phyloP scores from a whole-genome alignment of 805 yeast species.

The Lipomyces kockii region DNA sequence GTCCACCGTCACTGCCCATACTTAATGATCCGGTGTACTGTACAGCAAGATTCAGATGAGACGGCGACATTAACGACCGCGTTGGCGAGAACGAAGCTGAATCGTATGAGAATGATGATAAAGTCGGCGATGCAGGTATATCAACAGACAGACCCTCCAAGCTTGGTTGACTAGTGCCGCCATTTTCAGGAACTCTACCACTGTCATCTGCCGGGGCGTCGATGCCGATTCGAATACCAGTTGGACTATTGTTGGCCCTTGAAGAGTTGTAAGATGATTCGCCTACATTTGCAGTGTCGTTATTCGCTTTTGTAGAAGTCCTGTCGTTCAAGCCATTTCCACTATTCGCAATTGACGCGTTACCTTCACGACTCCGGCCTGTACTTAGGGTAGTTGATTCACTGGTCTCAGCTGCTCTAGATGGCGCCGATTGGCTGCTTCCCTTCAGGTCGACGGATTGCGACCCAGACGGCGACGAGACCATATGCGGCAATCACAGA shows the following conservation, averaged over 20 bases:
- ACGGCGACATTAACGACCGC: slow-evolving; percentile 15
- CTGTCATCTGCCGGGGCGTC: slow-evolving; percentile 8
- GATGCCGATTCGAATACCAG: neutral
- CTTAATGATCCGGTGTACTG: slow-evolving; percentile 12
- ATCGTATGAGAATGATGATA: slow-evolving; percentile 17
- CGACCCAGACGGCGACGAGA: slow-evolving; percentile 22
- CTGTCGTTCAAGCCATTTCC: neutral
- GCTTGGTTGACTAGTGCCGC: neutral
- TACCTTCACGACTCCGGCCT: neutral
- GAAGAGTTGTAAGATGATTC: neutral
- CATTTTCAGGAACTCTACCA: slow-evolving; percentile 3
- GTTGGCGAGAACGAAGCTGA: slow-evolving; percentile 19
- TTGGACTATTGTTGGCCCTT: neutral
- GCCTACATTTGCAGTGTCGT: neutral
- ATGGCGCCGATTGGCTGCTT: neutral
- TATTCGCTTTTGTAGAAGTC: neutral
- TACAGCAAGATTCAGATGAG: slow-evolving; percentile 12
- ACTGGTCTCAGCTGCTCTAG: neutral
- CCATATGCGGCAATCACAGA: slow-evolving; percentile 13
- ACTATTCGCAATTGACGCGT: neutral
- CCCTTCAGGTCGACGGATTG: slow-evolving; percentile 10
- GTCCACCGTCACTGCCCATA: slow-evolving; percentile 9
- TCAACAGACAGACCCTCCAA: neutral
- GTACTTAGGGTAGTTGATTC: neutral
- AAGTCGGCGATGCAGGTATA: slow-evolving; percentile 14